Base-by-base conservation (phyloP, 2,329 filamentous ascomycete species). In the Atkinsonella hypoxylon region DNA sequence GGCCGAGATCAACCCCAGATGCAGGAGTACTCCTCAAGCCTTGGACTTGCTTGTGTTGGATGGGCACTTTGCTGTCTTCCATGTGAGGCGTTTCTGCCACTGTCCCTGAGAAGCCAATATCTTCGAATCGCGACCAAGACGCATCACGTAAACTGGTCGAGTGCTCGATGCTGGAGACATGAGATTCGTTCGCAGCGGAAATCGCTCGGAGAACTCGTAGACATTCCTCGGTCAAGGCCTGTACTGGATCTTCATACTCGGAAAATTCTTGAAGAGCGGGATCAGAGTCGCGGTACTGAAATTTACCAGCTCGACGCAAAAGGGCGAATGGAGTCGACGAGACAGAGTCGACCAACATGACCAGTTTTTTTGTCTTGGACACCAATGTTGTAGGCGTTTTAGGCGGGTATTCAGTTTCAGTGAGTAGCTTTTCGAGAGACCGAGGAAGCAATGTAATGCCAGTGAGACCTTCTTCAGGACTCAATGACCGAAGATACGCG, bases 41-140 rank as follows among this genome's bases (percentile, higher is more conserved):
- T 32, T 63, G 60, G 4, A 57, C 54, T 13, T 62, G 61, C 51
- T 73, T 70, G 51, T 67, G 67, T 17, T 70, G 64, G 22, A 67
- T 66, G 20, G 62, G 65, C 2, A 82, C 77, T 1, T 84, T 80
- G 1, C 85, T 82, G 1, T 83, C 74, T 11, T 54, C 52, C 1
- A 22, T 20, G 22, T 20, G 41, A 1, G 86, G 78, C 0, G 83
- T 77, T 45, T 88, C 86, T 43, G 89, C 84, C 20, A 90, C 71
- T 0, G 84, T 69, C 53, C 79, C 87, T 4, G 85, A 81, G 62
- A 97, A 98, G 1, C 93, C 93, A 58, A 97, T 82, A 62, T 96
- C 93, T 64, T 96, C 89, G 56, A 98, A 98, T 47, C 89, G 81
- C 15, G 93, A 97, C 93, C 93, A 98, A 0, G 90, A 94, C 18